These are phyloP conservation scores for Tuber umbilicatum DNA, from an alignment of 495 filamentous ascomycete genomes.

Conservation along the genomic window DNA sequence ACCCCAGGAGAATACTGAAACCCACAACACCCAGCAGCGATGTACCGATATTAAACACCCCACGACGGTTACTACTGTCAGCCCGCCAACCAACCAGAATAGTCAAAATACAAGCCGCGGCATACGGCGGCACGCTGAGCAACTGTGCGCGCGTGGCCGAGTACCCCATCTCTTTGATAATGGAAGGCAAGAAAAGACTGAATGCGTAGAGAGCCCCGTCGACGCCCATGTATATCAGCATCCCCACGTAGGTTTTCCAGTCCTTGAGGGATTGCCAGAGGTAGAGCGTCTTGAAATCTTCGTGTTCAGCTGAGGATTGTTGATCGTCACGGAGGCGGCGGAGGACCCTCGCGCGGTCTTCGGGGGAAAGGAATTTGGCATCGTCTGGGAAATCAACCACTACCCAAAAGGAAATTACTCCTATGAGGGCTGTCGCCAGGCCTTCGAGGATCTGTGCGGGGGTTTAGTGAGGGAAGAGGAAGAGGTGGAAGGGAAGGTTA, in stretches of 20 bases:
- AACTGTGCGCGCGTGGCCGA: conserved; percentile 65
- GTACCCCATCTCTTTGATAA: conserved; percentile 71
- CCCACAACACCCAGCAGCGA: conserved; percentile 68
- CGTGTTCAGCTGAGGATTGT: conserved; percentile 71
- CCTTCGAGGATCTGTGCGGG: conserved; percentile 60
- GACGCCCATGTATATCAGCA: conserved; percentile 71
- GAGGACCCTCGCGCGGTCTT: conserved; percentile 67
- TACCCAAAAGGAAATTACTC: conserved; percentile 69
- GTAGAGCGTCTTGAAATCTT: conserved; percentile 68
- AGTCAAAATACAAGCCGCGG: conserved; percentile 70
- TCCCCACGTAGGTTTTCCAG: conserved; percentile 79
- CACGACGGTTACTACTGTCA: conserved; percentile 70
- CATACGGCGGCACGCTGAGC: conserved; percentile 82
- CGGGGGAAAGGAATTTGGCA: conserved; percentile 65
- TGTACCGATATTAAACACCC: conserved; percentile 70
- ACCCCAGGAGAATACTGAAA: conserved; percentile 69
- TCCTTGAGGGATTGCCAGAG: conserved; percentile 71
- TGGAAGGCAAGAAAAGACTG: conserved; percentile 80
- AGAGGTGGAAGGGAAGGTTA: conserved; percentile 33
- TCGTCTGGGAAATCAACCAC: conserved; percentile 85
- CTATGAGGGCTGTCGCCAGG: conserved; percentile 65
- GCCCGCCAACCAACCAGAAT: conserved; percentile 69
- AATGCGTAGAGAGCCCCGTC: conserved; percentile 76
- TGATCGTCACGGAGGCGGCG: conserved; percentile 66
- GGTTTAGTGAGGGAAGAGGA: neutral